Evolutionary conservation across 2,329 filamentous ascomycete species (phyloP).

Genomic region (Pleurostoma richardsiae): DNA sequence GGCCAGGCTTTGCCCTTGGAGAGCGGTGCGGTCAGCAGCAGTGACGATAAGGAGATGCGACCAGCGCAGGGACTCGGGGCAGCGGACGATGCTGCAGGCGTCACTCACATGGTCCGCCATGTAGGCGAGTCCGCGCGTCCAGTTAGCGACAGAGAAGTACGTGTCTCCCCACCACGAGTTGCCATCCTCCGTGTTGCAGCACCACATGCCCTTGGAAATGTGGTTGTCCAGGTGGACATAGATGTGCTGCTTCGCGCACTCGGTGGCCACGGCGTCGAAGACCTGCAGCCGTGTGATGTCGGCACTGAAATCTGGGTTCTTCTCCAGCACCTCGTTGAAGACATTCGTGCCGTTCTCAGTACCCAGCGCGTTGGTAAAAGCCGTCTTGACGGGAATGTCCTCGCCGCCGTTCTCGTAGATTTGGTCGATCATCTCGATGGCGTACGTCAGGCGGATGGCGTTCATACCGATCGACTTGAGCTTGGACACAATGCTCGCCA

Average conservation of each 20-base stretch:
- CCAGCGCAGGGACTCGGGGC: neutral
- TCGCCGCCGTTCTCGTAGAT: constrained; percentile 29
- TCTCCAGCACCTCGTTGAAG: constrained; percentile 36
- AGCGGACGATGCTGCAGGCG: neutral
- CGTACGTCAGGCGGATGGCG: constrained; percentile 48
- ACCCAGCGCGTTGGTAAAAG: constrained; percentile 34
- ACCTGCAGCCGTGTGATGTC: constrained; percentile 43
- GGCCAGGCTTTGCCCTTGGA: constrained; percentile 30
- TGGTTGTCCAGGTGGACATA: constrained; percentile 47
- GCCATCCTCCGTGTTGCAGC: constrained; percentile 38
- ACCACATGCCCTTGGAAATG: constrained; percentile 43
- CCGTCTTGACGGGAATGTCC: constrained; percentile 29
- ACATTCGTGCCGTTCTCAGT: constrained; percentile 39
- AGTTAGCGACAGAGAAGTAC: constrained; percentile 47
- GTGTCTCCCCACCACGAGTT: constrained; percentile 49
- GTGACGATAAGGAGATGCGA: neutral
- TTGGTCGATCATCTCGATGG: constrained; percentile 51
- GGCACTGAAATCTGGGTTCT: constrained; percentile 43
- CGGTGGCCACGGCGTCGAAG: constrained; percentile 49
- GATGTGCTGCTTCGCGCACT: constrained; percentile 40
- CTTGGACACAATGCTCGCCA: constrained; percentile 39
- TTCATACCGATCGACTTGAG: constrained; percentile 50
- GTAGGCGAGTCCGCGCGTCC: constrained; percentile 45
- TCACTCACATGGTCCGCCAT: constrained; percentile 42
- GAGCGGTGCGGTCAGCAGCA: neutral